A percentile compares a stretch with the other conserved stretches of the same genome.
Conservation (phyloP, 129 eudicot species). For the Flaveria linearis region DNA sequence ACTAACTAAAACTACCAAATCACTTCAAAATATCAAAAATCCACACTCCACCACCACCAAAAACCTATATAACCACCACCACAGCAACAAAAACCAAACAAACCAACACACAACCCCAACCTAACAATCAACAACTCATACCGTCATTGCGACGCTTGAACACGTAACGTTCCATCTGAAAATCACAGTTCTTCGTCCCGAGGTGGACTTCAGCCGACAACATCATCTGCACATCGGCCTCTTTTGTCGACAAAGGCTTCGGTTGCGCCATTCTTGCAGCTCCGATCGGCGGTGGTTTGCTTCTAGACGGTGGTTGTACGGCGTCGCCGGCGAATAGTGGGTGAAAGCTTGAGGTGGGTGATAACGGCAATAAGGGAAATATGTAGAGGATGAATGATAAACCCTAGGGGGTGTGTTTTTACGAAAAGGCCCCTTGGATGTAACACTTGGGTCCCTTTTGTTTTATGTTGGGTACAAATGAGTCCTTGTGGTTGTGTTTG, state of each 20-base stretch:
- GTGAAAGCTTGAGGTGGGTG: slow-evolving; percentile 1
- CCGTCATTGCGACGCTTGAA: slow-evolving; percentile 41
- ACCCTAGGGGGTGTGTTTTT: slow-evolving; percentile 19
- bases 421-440: background rate
- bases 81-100: background rate
- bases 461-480: background rate
- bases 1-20: background rate
- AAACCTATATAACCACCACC: background rate
- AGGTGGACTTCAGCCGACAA: slow-evolving; percentile 34
- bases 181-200: slow-evolving; percentile 35
- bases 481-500: slow-evolving; percentile 2
- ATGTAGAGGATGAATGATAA: slow-evolving; percentile 21
- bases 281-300: background rate
- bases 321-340: slow-evolving; percentile 11
- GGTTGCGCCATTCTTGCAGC: slow-evolving; percentile 23
- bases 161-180: slow-evolving; percentile 37
- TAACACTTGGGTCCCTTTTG: background rate
- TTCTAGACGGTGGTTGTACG: background rate
- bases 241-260: slow-evolving; percentile 32
- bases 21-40: too few species aligned
- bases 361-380: background rate
- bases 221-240: slow-evolving; percentile 51
- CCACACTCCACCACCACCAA: background rate
- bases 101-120: background rate
- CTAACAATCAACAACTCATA: background rate